Evolutionary conservation across 2,329 filamentous ascomycete species (phyloP).

Genomic region (Acrodontium crateriforme): DNA sequence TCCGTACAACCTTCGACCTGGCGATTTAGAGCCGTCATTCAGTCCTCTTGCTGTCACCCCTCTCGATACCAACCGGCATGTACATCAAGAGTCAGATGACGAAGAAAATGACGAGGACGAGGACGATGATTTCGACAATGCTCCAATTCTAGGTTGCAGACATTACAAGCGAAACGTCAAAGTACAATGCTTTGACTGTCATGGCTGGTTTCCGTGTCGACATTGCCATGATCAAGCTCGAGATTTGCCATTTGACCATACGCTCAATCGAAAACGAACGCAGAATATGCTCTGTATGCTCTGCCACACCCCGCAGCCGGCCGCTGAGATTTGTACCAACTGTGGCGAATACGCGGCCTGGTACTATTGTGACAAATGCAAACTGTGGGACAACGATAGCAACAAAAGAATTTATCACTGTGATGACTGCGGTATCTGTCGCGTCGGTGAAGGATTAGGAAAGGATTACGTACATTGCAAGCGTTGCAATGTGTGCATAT

Average conservation of each 20-base stretch:
- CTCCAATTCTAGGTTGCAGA: constrained; percentile 57
- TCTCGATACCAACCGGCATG: not conserved
- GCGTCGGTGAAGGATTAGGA: constrained; percentile 76
- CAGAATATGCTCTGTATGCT: constrained; percentile 97
- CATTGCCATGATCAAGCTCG: constrained; percentile 93
- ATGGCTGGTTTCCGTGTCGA: constrained; percentile 86
- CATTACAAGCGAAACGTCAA: constrained; percentile 97
- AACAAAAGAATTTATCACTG: constrained; percentile 93
- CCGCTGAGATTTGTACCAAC: constrained; percentile 59
- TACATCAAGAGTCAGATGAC: constrained; percentile 25
- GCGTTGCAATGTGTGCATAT: constrained; percentile 89
- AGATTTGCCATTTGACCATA: constrained; percentile 25
- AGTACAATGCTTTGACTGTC: constrained; percentile 79
- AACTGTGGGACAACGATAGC: constrained; percentile 89
- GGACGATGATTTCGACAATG: constrained; percentile 34
- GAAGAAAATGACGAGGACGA: constrained; percentile 31
- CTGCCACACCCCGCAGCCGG: constrained; percentile 72
- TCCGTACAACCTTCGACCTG: constrained; percentile 21
- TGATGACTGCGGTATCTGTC: constrained; percentile 87
- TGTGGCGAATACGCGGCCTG: constrained; percentile 68
- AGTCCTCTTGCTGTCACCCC: constrained; percentile 16
- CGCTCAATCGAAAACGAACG: constrained; percentile 66
- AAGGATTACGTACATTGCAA: constrained; percentile 99
- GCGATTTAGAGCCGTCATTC: constrained; percentile 21
- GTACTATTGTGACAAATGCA: constrained; percentile 91